Conservation (phyloP, 441 rosid species). For the Corymbia calophylla region DNA sequence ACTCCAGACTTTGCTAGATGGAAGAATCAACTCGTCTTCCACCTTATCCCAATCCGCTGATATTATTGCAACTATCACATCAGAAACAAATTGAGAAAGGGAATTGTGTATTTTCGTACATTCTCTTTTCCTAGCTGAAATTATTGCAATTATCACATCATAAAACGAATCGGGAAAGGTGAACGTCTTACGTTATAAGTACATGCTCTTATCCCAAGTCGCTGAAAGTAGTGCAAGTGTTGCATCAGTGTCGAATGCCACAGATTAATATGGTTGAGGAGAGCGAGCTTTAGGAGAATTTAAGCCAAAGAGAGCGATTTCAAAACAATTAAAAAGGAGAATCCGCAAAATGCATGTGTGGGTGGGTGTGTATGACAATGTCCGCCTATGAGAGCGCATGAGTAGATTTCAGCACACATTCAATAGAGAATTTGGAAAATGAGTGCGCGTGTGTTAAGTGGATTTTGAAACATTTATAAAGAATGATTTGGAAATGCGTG, state of each 20-base stretch:
- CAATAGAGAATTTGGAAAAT: background rate
- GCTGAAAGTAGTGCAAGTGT: background rate
- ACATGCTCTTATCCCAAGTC: background rate
- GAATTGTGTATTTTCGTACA: background rate
- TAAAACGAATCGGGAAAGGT: background rate
- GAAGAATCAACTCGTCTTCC: background rate
- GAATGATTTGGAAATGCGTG: background rate
- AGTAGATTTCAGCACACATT: background rate
- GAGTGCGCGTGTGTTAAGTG: background rate
- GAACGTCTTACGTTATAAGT: background rate
- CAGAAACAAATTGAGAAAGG: background rate
- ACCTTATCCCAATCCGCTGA: background rate
- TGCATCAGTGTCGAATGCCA: background rate
- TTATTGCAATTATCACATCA: background rate
- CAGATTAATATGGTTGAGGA: background rate
- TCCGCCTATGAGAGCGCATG: background rate
- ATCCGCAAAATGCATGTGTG: background rate
- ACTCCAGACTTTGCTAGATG: background rate
- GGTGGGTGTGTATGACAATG: background rate
- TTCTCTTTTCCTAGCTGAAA: background rate
- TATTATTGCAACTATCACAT: background rate
- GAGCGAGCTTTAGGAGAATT: background rate
- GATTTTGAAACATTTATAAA: background rate
- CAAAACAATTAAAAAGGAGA: background rate
- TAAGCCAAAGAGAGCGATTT: background rate